phyloP scores from a whole-genome alignment of 129 eudicot species.

The Solidago caesia region DNA sequence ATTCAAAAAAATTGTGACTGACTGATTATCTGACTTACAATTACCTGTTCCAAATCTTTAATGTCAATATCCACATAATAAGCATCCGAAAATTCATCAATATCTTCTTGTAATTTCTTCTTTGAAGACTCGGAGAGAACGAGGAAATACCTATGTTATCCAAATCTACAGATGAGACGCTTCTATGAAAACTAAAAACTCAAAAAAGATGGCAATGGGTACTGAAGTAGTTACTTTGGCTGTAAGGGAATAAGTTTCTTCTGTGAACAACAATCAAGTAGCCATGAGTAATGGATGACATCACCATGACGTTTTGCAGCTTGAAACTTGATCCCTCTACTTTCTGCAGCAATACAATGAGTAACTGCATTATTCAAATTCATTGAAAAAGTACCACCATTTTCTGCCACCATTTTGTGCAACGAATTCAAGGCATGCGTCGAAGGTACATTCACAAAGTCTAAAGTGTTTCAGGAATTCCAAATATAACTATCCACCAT shows the following conservation, averaged over 20 bases:
- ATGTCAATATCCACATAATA: slow-evolving; percentile 66
- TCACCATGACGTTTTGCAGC: slow-evolving; percentile 92
- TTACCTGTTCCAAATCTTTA: slow-evolving; percentile 73
- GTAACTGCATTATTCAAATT: slow-evolving; percentile 85
- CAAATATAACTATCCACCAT: slow-evolving; percentile 2
- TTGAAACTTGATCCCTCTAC: slow-evolving; percentile 88
- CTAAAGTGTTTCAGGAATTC: slow-evolving; percentile 58
- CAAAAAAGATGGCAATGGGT: slow-evolving; percentile 14
- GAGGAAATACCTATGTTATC: slow-evolving; percentile 61
- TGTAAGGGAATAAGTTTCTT: slow-evolving; percentile 76
- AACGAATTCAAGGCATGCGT: slow-evolving; percentile 59
- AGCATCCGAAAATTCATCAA: slow-evolving; percentile 83
- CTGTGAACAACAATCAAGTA: slow-evolving; percentile 74
- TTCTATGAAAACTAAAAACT: neutral
- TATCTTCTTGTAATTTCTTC: slow-evolving; percentile 68
- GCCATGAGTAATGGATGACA: slow-evolving; percentile 89
- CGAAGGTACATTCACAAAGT: slow-evolving; percentile 80
- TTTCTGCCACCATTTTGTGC: slow-evolving; percentile 85
- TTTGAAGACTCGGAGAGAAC: slow-evolving; percentile 70
- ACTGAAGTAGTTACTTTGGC: slow-evolving; percentile 55
- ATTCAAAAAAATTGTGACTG: neutral
- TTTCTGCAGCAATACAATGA: slow-evolving; percentile 91
- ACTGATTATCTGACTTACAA: neutral
- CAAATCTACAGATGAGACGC: slow-evolving; percentile 5
- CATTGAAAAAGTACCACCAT: slow-evolving; percentile 96